Percentiles rank a stretch among this genome's conserved stretches.
These are phyloP conservation scores for Eleusine indica DNA, from an alignment of 176 grass and related monocot species.

Conservation along the genomic window DNA sequence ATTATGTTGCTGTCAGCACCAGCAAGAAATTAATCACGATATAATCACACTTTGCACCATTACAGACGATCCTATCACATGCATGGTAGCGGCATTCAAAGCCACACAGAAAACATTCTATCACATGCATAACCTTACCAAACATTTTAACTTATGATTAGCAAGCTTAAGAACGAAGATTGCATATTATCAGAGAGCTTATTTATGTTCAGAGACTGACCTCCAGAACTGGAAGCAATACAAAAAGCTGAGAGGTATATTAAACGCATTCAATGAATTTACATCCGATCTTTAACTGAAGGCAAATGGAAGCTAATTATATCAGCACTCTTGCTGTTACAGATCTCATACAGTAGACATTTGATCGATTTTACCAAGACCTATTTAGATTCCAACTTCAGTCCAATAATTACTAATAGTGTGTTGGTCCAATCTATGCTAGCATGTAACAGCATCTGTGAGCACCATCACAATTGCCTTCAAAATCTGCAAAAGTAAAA, in stretches of 20 bases:
- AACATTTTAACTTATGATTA: neutral
- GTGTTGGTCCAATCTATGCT: neutral
- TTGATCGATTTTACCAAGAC: neutral
- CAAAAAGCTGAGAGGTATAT: conserved; percentile 4
- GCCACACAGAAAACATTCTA: too few relatives aligned
- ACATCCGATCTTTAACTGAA: conserved; percentile 24
- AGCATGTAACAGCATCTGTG: conserved; percentile 29
- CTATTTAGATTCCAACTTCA: neutral
- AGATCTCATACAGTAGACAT: conserved; percentile 30
- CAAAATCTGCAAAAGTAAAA: conserved; percentile 30
- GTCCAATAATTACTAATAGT: neutral
- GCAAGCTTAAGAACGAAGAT: neutral
- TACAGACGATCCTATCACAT: too few relatives aligned
- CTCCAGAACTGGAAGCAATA: conserved; percentile 27
- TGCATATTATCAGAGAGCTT: conserved; percentile 15
- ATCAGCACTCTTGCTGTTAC: conserved; percentile 11
- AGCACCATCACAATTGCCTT: conserved; percentile 42
- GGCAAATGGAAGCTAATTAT: conserved; percentile 38
- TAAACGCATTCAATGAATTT: conserved; percentile 36
- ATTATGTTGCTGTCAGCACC: too few relatives aligned
- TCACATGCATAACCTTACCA: too few relatives aligned
- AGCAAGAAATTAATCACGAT: too few relatives aligned
- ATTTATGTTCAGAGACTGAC: conserved; percentile 43
- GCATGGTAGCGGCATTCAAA: too few relatives aligned
- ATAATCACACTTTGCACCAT: too few relatives aligned